phyloP scores from a whole-genome alignment of 192 early-diverging fungal genomes.

The Neocallimastix lanati region DNA sequence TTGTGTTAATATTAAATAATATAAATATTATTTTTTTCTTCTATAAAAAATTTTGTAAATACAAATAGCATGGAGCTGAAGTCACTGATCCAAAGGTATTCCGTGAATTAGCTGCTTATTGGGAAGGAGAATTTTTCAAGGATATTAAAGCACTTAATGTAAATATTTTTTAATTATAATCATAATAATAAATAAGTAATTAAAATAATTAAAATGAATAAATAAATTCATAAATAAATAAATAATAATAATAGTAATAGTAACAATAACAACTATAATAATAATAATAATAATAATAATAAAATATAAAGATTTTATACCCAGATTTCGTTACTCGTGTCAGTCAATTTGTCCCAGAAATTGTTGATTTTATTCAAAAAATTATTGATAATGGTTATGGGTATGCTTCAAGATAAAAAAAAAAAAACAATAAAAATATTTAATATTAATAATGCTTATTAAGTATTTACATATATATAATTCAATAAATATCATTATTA shows the following conservation, averaged over 20 bases:
- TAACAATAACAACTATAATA: too few relatives aligned
- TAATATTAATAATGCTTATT: too few relatives aligned
- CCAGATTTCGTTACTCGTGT: conserved; percentile 85
- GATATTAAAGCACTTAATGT: conserved; percentile 87
- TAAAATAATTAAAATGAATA: too few relatives aligned
- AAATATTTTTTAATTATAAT: too few relatives aligned
- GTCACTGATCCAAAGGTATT: conserved; percentile 85
- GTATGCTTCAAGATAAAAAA: conserved; percentile 6
- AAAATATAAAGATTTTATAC: conserved; percentile 30
- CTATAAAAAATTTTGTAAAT: too few relatives aligned
- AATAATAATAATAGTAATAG: too few relatives aligned
- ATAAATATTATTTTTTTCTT: too few relatives aligned
- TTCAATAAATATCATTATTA: too few relatives aligned
- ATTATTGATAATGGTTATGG: conserved; percentile 92
- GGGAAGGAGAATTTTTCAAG: conserved; percentile 81
- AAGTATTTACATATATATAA: too few relatives aligned
- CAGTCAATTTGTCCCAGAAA: conserved; percentile 91
- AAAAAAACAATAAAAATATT: too few relatives aligned
- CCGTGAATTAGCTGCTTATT: conserved; percentile 75
- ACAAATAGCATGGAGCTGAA: background rate
- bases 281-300: background rate
- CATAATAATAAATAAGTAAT: background rate
- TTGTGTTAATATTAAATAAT: too few relatives aligned
- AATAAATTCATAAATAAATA: too few relatives aligned
- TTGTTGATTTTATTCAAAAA: conserved; percentile 68